These are phyloP conservation scores for Lathyrus oleraceus DNA, from an alignment of 306 rosid genomes.

Conservation along the genomic window DNA sequence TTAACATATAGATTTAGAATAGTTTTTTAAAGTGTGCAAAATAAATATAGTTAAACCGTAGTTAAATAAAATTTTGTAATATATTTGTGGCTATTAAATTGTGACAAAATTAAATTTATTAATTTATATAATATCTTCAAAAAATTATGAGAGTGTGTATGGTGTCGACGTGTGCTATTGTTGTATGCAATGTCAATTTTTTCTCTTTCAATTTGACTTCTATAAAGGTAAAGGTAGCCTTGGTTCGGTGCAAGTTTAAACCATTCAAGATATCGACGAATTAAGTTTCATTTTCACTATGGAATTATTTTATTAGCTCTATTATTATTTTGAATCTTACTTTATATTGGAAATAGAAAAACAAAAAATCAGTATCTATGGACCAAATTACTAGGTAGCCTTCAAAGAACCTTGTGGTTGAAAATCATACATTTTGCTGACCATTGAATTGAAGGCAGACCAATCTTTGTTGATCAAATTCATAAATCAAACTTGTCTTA, in stretches of 20 bases:
- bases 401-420: constrained; percentile 21
- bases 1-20: no score
- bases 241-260: not conserved
- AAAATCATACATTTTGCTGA: constrained; percentile 19
- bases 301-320: constrained; percentile 16
- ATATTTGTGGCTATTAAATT: no score
- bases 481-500: constrained; percentile 29
- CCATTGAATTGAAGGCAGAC: constrained; percentile 33
- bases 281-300: constrained; percentile 34
- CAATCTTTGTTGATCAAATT: not conserved
- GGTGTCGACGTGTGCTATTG: no score
- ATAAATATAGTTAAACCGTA: no score
- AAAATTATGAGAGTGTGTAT: no score
- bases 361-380: constrained; percentile 34
- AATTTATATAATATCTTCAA: no score
- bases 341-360: constrained; percentile 14
- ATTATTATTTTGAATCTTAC: constrained; percentile 1
- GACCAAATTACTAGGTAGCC: constrained; percentile 25
- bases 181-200: no score
- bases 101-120: no score
- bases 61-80: no score
- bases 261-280: constrained; percentile 29
- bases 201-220: no score
- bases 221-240: no score
- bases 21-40: no score